Evolutionary conservation across 2,329 filamentous ascomycete species (phyloP), one percentile per base, ranked within the genome.

Genomic region (Mollisia scopiformis): DNA sequence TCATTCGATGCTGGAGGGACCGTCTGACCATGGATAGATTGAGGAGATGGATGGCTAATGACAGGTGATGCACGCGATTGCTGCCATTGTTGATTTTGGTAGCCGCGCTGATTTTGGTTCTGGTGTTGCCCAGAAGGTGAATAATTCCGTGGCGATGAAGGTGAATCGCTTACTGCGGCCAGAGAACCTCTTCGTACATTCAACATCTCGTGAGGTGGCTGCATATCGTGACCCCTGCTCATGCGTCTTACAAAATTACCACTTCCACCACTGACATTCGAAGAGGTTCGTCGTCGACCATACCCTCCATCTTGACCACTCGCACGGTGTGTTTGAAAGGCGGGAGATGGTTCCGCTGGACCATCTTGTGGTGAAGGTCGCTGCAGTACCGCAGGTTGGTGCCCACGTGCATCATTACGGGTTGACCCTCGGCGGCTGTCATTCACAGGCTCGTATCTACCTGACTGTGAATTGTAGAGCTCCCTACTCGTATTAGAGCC

Each of bases 381-480:
- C 73, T 97, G 93, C 49, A 98, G 77, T 8, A 98, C 78, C 14
- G 92, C 84, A 25, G 92, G 90, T 66, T 94, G 89, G 52, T 90
- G 86, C 59, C 85, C 82, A 62, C 85, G 82, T 57, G 81, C 77
- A 56, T 95, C 91, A 58, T 87, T 84, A 55, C 90, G 86, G 65
- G 85, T 79, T 30, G 89, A 87, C 19, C 85, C 86, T 66, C 92
- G 87, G 37, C 93, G 88, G 64, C 78, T 80, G 58, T 97, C 92
- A 55, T 84, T 80, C 3, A 93, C 94, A 16, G 93, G 93, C 73
- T 98, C 94, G 69, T 97, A 96, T 54, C 92, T 89, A 19, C 94
- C 94, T 57, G 92, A 97, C 58, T 96, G 90, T n/a, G 94, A 96
- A 74, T 98, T 97, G 78, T 88, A 98, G 0, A 98, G 80, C 74